phyloP scores from a whole-genome alignment of 202 grass and related monocot species.

The Schoenoplectus triqueter region DNA sequence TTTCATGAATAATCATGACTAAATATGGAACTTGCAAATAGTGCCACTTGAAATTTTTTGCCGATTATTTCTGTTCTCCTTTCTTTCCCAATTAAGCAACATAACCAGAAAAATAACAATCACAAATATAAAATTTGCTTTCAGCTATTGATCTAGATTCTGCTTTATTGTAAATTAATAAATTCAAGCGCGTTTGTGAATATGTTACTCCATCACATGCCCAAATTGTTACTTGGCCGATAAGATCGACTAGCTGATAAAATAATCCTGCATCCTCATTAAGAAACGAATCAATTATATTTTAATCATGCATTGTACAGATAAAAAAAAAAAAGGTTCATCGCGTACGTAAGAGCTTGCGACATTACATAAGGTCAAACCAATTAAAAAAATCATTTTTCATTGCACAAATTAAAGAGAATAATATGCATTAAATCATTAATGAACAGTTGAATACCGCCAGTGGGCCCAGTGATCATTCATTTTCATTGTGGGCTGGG shows the following conservation, averaged over 20 bases:
- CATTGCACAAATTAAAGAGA: not conserved
- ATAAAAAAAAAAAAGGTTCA: not conserved
- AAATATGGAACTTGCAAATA: no score
- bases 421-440: not conserved
- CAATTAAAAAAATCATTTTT: not conserved
- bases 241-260: not conserved
- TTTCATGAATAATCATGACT: no score
- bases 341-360: conserved; percentile 22
- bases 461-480: not conserved
- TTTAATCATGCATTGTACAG: not conserved
- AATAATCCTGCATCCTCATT: not conserved
- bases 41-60: no score
- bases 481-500: no score
- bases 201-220: not conserved
- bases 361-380: conserved; percentile 6
- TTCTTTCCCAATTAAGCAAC: no score
- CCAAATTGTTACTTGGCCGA: not conserved
- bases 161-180: not conserved
- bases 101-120: no score
- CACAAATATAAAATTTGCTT: no score
- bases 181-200: not conserved
- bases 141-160: not conserved
- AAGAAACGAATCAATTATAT: not conserved
- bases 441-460: not conserved
- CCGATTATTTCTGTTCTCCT: no score